Conservation (phyloP, 345 rosid genomes). For the Eucalyptus cloeziana region DNA sequence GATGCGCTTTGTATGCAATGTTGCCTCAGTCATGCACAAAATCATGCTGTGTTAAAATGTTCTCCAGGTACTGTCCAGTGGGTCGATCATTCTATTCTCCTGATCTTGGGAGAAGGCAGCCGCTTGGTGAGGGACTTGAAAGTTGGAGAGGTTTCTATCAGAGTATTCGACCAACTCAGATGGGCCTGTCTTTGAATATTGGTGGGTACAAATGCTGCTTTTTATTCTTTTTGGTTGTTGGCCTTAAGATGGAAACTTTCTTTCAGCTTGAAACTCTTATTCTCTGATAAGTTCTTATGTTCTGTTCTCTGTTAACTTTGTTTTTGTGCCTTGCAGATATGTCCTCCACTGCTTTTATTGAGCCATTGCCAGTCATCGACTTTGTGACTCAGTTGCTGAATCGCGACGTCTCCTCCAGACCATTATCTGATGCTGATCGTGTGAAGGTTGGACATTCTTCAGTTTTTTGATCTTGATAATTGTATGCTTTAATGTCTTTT, state of each 20-base stretch:
- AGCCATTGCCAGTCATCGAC: constrained; percentile 37
- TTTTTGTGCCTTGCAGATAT: constrained; percentile 14
- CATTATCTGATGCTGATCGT: constrained; percentile 35
- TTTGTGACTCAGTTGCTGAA: constrained; percentile 24
- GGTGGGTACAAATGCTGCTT: constrained; percentile 1
- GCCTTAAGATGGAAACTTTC: neutral
- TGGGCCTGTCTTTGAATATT: constrained; percentile 51
- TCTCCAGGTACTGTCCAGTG: constrained; percentile 32
- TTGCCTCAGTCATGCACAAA: neutral
- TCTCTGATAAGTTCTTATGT: neutral
- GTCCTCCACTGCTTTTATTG: constrained; percentile 51
- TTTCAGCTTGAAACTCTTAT: neutral
- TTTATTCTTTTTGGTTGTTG: neutral
- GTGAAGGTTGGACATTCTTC: constrained; percentile 19
- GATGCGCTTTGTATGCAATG: neutral
- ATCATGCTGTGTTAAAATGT: neutral
- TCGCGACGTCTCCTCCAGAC: constrained; percentile 23
- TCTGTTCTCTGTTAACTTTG: neutral
- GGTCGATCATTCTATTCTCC: constrained; percentile 47
- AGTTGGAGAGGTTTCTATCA: constrained; percentile 60
- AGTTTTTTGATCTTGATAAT: neutral
- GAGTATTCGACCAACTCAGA: constrained; percentile 55
- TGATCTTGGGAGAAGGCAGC: constrained; percentile 28
- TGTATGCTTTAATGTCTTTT: neutral
- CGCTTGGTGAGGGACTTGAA: constrained; percentile 47